Conservation (phyloP, 2,329 filamentous ascomycete genomes). For the Fusarium nygamai region DNA sequence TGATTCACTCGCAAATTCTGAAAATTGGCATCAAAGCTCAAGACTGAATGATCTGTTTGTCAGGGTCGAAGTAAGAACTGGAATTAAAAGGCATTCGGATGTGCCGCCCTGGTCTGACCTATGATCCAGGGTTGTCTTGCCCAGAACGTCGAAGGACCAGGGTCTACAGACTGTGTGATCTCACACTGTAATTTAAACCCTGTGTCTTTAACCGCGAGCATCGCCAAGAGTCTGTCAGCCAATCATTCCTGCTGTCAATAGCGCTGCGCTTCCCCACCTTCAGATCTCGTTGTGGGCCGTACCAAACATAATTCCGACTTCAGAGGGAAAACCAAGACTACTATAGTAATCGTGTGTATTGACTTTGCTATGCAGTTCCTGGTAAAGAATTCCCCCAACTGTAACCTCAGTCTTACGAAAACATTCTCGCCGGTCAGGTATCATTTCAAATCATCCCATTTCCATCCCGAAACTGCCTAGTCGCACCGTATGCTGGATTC, state of each 20-base stretch:
- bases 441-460: background rate
- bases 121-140: background rate
- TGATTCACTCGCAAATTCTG: background rate
- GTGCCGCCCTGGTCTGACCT: background rate
- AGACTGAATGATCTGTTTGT: background rate
- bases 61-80: background rate
- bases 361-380: background rate
- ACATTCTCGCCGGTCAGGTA: background rate
- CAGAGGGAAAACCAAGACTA: background rate
- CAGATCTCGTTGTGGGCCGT: background rate
- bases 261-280: background rate
- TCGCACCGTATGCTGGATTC: background rate
- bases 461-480: background rate
- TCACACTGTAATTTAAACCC: background rate
- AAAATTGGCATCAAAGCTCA: background rate
- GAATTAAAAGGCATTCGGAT: background rate
- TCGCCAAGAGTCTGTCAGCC: slow-evolving; percentile 10
- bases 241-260: background rate
- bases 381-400: background rate
- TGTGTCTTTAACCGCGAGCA: background rate
- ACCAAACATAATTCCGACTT: slow-evolving; percentile 18
- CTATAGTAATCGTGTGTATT: background rate
- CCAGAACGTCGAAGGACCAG: background rate
- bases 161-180: background rate
- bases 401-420: background rate